These are phyloP conservation scores for Syncephalis plumigaleata DNA, from an alignment of 371 early-diverging fungal genomes.

Conservation along the genomic window DNA sequence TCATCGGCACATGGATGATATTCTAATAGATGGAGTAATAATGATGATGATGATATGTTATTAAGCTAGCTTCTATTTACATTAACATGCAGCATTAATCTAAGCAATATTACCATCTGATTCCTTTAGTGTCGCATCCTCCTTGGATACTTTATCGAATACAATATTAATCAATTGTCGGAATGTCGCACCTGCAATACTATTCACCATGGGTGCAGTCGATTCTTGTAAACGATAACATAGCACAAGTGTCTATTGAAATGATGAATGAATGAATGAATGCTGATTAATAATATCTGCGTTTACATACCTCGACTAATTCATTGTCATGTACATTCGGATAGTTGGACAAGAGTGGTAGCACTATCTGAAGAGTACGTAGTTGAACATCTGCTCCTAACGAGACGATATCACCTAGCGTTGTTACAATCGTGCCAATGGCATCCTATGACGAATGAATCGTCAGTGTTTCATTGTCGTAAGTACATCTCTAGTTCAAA, in stretches of 20 bases:
- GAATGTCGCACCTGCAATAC: conserved; percentile 89
- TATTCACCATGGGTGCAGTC: conserved; percentile 70
- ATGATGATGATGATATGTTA: neutral
- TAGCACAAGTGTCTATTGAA: conserved; percentile 51
- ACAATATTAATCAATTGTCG: conserved; percentile 80
- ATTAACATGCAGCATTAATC: neutral
- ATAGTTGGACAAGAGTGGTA: conserved; percentile 79
- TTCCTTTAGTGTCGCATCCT: conserved; percentile 9
- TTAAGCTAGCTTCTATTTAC: neutral
- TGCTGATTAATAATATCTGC: neutral
- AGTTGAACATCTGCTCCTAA: conserved; percentile 74
- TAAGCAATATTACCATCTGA: neutral
- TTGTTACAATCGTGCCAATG: conserved; percentile 27
- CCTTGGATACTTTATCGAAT: conserved; percentile 79
- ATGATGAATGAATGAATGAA: neutral
- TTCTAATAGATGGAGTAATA: conserved; percentile 9
- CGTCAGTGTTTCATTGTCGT: conserved; percentile 32
- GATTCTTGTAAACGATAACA: conserved; percentile 79
- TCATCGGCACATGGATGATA: conserved; percentile 46
- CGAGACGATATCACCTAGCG: conserved; percentile 48
- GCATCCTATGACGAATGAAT: conserved; percentile 6
- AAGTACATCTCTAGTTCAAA: neutral
- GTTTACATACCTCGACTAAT: conserved; percentile 47
- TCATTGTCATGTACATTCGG: conserved; percentile 56
- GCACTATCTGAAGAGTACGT: conserved; percentile 78